phyloP scores from a whole-genome alignment of 331 rosid genomes.

The Pyracantha coccinea region DNA sequence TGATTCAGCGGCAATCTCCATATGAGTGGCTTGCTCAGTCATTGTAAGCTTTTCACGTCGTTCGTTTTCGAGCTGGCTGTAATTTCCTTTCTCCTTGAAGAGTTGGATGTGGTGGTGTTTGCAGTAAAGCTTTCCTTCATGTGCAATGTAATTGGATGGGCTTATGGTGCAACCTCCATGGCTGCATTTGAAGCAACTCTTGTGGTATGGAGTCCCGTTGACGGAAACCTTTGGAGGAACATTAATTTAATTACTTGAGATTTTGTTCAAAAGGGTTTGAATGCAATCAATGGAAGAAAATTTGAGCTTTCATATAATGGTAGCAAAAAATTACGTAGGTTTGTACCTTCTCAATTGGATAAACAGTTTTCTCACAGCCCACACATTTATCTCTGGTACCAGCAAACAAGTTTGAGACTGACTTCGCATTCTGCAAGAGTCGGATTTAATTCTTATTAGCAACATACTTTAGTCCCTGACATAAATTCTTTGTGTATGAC shows the following conservation, averaged over 20 bases:
- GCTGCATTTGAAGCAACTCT: slow-evolving; percentile 76
- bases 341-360: slow-evolving; percentile 88
- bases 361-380: slow-evolving; percentile 79
- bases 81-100: slow-evolving; percentile 78
- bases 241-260: too few relatives aligned
- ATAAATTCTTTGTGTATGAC: neutral
- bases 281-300: too few relatives aligned
- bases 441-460: neutral
- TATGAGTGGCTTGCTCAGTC: slow-evolving; percentile 5
- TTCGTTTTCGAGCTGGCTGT: slow-evolving; percentile 72
- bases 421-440: slow-evolving; percentile 48
- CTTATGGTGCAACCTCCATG: slow-evolving; percentile 83
- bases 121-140: slow-evolving; percentile 81
- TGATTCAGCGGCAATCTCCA: slow-evolving; percentile 19
- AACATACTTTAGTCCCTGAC: neutral
- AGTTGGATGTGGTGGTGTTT: slow-evolving; percentile 94
- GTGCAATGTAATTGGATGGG: slow-evolving; percentile 70
- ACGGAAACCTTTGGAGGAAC: slow-evolving; percentile 37
- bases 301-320: too few relatives aligned
- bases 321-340: too few relatives aligned
- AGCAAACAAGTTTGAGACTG: slow-evolving; percentile 57
- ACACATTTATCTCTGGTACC: slow-evolving; percentile 92
- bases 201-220: slow-evolving; percentile 64
- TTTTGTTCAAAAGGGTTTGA: too few relatives aligned
- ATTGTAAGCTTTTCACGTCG: neutral